Base-by-base conservation (phyloP, 225 moss, liverwort and hornwort species). In the Sphagnum contortum region DNA sequence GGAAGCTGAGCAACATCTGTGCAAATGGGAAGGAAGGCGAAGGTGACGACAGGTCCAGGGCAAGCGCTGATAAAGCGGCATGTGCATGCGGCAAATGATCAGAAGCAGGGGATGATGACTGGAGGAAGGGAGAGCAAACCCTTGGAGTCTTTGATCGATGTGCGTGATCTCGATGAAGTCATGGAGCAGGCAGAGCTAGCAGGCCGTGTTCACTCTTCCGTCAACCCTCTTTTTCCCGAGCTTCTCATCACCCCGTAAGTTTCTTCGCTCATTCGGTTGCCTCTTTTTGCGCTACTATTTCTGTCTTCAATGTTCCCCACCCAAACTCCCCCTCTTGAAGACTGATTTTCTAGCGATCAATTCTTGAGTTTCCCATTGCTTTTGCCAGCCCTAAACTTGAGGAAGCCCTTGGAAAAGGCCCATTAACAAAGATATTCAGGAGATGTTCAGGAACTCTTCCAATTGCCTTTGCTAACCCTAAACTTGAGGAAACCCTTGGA, bases 141-240 rank as follows among this genome's bases (percentile, higher is more conserved):
- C 8, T 62, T 93, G 12, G 89, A 92, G 67, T 98, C 93, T 63
- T 87, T 90, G 47, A 89, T 92, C 63, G 96, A 98, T 68, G 85
- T 92, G 56, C 87, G 92, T 45, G 90, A 98, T 66, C 82, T 98
- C 85, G 96, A 98, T 67, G 90, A 83, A 4, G 92, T 98, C 0
- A 90, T 98, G 93, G 96, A 98, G 80, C 90, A 91, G 77, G 96
- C 92, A 14, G 96, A 98, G 82, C 88, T 90, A 44, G 92, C 93
- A 3, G 96, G 96, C 4, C 87, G 86, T 3, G 74, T 98, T 3
- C 91, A 89, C 52, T 87, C 89, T 5, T 90, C 92, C 4, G 75
- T 83, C 11, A 92, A 98, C 71, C 96, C 90, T 59, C 76, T 29
- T 29, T 1, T 90, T 61, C 89, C 89, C 4, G 88, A 93, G 71